A percentile compares a stretch with the other conserved stretches of the same genome.
Conservation (phyloP, 495 filamentous ascomycete genomes). For the Daldinia grandis region DNA sequence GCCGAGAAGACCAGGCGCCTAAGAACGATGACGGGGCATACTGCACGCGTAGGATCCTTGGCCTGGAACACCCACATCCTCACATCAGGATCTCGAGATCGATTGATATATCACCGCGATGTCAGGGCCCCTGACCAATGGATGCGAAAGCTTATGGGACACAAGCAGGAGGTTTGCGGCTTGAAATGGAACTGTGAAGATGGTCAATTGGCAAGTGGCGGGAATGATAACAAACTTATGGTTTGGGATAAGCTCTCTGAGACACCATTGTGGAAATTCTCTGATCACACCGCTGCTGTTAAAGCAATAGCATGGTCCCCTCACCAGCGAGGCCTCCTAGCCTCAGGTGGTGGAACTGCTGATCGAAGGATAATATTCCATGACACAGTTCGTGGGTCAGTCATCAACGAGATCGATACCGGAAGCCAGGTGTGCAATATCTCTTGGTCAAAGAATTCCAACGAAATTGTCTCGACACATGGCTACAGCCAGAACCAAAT, state of each 20-base stretch:
- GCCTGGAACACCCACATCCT: constrained; percentile 99
- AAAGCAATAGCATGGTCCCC: constrained; percentile 99
- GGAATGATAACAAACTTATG: constrained; percentile 98
- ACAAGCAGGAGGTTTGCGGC: constrained; percentile 99
- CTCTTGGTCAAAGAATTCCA: constrained; percentile 93
- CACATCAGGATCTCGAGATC: constrained; percentile 93
- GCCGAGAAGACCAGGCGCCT: constrained; percentile 83
- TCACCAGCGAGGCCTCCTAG: constrained; percentile 90
- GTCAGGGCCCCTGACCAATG: constrained; percentile 93
- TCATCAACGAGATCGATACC: constrained; percentile 88
- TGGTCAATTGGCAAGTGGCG: constrained; percentile 92
- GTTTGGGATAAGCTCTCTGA: constrained; percentile 95
- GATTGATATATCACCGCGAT: constrained; percentile 92
- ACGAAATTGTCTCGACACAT: constrained; percentile 96
- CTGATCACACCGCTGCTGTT: constrained; percentile 91
- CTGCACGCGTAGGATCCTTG: constrained; percentile 85
- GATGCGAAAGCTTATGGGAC: constrained; percentile 82
- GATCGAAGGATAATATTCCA: constrained; percentile 97
- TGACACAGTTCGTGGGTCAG: constrained; percentile 83
- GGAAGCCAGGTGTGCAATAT: constrained; percentile 98
- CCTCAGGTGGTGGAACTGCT: constrained; percentile 95
- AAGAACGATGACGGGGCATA: constrained; percentile 96
- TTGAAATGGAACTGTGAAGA: constrained; percentile 96
- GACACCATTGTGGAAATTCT: constrained; percentile 88
- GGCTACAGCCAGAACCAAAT: constrained; percentile 99